phyloP scores from a whole-genome alignment of 495 filamentous ascomycete species.

The Neurospora sp. region DNA sequence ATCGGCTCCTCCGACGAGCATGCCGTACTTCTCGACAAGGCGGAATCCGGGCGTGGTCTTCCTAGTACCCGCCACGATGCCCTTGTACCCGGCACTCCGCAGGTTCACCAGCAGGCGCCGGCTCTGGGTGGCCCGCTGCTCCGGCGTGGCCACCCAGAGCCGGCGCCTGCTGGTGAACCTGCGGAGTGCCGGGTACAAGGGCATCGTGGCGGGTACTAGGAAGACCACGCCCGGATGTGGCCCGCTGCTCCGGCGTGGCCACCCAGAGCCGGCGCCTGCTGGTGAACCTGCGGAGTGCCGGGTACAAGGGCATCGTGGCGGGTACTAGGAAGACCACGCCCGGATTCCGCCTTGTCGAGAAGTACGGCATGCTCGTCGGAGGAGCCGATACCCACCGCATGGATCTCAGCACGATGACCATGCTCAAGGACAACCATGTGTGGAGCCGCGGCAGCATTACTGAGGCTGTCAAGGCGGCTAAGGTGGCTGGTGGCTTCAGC shows the following conservation, averaged over 20 bases:
- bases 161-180: too few species aligned
- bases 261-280: conserved; percentile 50
- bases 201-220: too few species aligned
- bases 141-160: too few species aligned
- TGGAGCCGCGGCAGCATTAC: conserved; percentile 82
- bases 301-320: conserved; percentile 77
- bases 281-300: conserved; percentile 43
- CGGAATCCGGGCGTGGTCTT: conserved; percentile 97
- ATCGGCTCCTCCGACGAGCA: conserved; percentile 89
- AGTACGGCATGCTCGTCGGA: conserved; percentile 92
- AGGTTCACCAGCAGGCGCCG: conserved; percentile 40
- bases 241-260: conserved; percentile 87
- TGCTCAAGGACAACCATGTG: conserved; percentile 98
- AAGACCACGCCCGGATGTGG: too few species aligned
- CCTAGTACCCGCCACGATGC: conserved; percentile 84
- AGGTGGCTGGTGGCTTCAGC: conserved; percentile 74
- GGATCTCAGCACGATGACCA: conserved; percentile 88
- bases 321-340: conserved; percentile 96
- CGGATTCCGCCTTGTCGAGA: conserved; percentile 90
- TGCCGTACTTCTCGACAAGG: conserved; percentile 95
- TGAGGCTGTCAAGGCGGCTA: conserved; percentile 72
- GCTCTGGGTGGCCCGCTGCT: conserved; percentile 65
- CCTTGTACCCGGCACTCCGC: conserved; percentile 58
- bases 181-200: too few species aligned
- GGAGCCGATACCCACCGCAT: conserved; percentile 87